These are phyloP conservation scores for Boeremia exigua DNA, from an alignment of 2,329 filamentous ascomycete species.

Conservation along the genomic window DNA sequence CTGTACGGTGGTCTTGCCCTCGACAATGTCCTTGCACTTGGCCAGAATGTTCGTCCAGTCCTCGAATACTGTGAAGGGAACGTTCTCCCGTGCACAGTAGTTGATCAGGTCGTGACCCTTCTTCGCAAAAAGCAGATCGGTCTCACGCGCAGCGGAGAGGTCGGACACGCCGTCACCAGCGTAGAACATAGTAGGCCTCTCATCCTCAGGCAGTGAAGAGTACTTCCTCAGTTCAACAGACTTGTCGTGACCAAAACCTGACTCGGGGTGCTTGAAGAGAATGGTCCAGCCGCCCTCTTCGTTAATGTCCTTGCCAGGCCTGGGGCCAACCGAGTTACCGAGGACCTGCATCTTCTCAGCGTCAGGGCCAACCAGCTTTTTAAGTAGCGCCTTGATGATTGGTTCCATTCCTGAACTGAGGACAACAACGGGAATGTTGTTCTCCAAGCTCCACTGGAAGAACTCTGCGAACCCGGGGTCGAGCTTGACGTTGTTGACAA, in stretches of 20 bases:
- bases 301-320: constrained; percentile 77
- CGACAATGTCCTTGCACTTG: constrained; percentile 76
- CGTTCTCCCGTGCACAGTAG: constrained; percentile 82
- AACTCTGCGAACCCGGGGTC: constrained; percentile 90
- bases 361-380: constrained; percentile 80
- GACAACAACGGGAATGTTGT: constrained; percentile 91
- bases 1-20: constrained; percentile 72
- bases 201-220: constrained; percentile 68
- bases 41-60: constrained; percentile 81
- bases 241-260: constrained; percentile 96
- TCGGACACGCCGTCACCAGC: constrained; percentile 95
- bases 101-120: constrained; percentile 85
- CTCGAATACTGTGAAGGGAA: constrained; percentile 87
- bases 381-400: constrained; percentile 83
- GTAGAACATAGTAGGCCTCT: constrained; percentile 87
- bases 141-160: constrained; percentile 88
- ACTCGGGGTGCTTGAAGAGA: constrained; percentile 80
- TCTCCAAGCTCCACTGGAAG: constrained; percentile 77
- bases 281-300: constrained; percentile 87
- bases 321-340: constrained; percentile 77
- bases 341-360: constrained; percentile 84
- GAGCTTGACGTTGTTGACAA: constrained; percentile 82
- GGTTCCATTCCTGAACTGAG: constrained; percentile 92
- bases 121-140: constrained; percentile 92
- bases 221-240: constrained; percentile 89